Conservation (phyloP, 768 basidiomycete genomes). For the Leccinellum albellum region DNA sequence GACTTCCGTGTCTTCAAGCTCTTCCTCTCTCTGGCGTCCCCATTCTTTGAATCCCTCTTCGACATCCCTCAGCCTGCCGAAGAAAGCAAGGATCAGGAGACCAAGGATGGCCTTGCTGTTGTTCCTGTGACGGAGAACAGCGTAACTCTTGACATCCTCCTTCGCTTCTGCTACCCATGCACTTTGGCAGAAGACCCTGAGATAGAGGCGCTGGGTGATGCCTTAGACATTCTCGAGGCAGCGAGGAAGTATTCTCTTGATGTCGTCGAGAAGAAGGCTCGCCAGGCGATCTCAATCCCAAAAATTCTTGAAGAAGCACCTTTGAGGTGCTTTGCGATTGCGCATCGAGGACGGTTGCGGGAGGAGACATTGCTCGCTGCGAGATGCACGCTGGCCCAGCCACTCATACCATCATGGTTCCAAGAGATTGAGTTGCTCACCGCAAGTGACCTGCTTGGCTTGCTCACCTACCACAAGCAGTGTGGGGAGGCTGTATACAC, state of each 20-base stretch:
- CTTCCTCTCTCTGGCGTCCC: neutral
- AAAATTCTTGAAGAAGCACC: slow-evolving; percentile 20
- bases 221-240: slow-evolving; percentile 5
- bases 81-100: slow-evolving; percentile 6
- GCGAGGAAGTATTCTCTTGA: slow-evolving; percentile 19
- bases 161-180: neutral
- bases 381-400: slow-evolving; percentile 24
- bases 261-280: slow-evolving; percentile 11
- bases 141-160: slow-evolving; percentile 17
- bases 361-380: slow-evolving; percentile 28
- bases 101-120: slow-evolving; percentile 14
- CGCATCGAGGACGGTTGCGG: slow-evolving; percentile 15
- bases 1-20: slow-evolving; percentile 25
- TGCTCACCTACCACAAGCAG: slow-evolving; percentile 19
- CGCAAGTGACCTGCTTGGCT: slow-evolving; percentile 21
- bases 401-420: slow-evolving; percentile 23
- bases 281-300: slow-evolving; percentile 17
- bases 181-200: slow-evolving; percentile 22
- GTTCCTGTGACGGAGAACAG: slow-evolving; percentile 9
- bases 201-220: slow-evolving; percentile 9
- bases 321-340: slow-evolving; percentile 31
- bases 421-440: slow-evolving; percentile 28
- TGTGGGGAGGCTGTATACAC: slow-evolving; percentile 14
- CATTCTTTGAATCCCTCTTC: slow-evolving; percentile 35
- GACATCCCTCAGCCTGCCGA: slow-evolving; percentile 22